These are phyloP conservation scores for Neurospora tetrasperma DNA, from an alignment of 495 filamentous ascomycete genomes.

Conservation along the genomic window DNA sequence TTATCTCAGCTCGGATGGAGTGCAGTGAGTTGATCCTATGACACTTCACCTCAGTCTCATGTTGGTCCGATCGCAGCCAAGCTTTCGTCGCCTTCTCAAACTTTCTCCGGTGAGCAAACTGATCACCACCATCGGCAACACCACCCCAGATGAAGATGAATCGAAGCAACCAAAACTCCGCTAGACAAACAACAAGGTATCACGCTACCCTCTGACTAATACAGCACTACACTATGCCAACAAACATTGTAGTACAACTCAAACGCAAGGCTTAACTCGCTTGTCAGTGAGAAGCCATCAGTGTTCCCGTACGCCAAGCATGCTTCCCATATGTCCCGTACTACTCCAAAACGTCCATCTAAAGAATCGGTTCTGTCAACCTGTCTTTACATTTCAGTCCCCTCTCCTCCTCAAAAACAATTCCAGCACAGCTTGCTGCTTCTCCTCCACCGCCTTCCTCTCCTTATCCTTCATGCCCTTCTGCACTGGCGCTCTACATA, in stretches of 20 bases:
- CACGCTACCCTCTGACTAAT: neutral
- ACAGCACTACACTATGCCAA: neutral
- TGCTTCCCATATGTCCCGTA: neutral
- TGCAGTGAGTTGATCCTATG: neutral
- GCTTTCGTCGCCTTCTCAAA: neutral
- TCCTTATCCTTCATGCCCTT: slow-evolving; percentile 32
- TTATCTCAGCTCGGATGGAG: neutral
- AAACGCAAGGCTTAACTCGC: neutral
- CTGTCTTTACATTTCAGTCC: slow-evolving; percentile 2
- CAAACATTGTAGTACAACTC: neutral
- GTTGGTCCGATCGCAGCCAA: neutral
- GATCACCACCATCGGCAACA: neutral
- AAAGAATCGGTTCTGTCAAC: neutral
- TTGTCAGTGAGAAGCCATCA: neutral
- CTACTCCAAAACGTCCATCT: neutral
- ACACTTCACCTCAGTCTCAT: neutral
- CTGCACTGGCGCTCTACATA: slow-evolving; percentile 31
- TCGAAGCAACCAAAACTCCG: neutral
- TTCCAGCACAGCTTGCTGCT: slow-evolving; percentile 29
- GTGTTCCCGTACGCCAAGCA: neutral
- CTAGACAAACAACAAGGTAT: neutral
- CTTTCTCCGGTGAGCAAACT: neutral
- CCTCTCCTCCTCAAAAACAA: slow-evolving; percentile 26
- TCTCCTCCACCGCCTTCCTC: slow-evolving; percentile 36
- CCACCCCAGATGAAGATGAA: neutral